Evolutionary conservation across 2,329 filamentous ascomycete genomes (phyloP).

Genomic region (Cladosporium velox): DNA sequence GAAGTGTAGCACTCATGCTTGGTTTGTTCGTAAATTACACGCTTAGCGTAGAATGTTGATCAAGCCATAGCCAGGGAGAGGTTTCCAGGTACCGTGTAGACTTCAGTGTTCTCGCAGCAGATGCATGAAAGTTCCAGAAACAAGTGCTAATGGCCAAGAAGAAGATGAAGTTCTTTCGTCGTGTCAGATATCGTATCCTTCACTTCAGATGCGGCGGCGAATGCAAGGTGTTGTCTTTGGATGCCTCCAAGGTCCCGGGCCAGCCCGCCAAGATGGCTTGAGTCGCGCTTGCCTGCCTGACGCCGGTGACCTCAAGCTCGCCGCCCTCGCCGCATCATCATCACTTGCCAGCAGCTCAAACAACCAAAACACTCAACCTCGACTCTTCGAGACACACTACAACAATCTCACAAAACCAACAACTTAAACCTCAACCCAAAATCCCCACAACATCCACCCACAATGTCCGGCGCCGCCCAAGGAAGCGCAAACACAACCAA

Average conservation of each 20-base stretch:
- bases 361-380: not conserved
- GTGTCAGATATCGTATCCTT: not conserved
- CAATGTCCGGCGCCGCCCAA: conserved; percentile 25
- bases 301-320: conserved; percentile 11
- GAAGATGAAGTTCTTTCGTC: not conserved
- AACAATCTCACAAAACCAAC: not conserved
- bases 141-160: not conserved
- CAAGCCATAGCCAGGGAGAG: conserved; percentile 16
- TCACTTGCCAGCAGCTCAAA: not conserved
- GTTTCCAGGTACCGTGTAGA: not conserved
- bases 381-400: not conserved
- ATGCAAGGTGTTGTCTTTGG: conserved; percentile 18
- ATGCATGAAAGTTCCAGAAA: not conserved
- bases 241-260: not conserved
- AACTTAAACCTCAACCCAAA: not conserved
- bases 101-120: not conserved
- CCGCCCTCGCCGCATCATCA: conserved; percentile 7
- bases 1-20: conserved; percentile 35
- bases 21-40: not conserved
- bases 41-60: not conserved
- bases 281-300: conserved; percentile 16
- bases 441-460: not conserved
- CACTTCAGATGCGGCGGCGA: conserved; percentile 2
- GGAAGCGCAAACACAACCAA: conserved; percentile 43
- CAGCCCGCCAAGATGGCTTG: conserved; percentile 14